A percentile compares a stretch with the other conserved stretches of the same genome.
phyloP scores from a whole-genome alignment of 192 early-diverging fungal genomes.

The Entomortierella parvispora region DNA sequence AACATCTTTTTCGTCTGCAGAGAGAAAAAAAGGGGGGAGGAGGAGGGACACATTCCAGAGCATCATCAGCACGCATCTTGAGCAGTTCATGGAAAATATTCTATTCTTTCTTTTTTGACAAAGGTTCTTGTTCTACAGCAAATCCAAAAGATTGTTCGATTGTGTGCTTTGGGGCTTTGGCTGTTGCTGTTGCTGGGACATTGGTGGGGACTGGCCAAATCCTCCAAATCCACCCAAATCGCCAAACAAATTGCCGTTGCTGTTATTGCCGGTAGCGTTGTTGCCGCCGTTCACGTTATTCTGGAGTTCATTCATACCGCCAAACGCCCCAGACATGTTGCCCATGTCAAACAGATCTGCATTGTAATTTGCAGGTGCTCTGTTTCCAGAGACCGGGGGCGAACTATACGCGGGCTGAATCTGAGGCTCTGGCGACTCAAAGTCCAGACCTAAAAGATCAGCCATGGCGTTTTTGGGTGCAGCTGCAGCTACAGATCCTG shows the following conservation, averaged over 20 bases:
- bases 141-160: constrained; percentile 32
- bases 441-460: constrained; percentile 79
- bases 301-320: constrained; percentile 15
- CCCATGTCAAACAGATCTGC: constrained; percentile 53
- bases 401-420: constrained; percentile 11
- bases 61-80: too few relatives aligned
- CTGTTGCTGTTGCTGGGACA: constrained; percentile 21
- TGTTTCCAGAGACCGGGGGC: constrained; percentile 15
- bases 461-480: constrained; percentile 68
- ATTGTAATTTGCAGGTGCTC: constrained; percentile 31
- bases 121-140: constrained; percentile 14
- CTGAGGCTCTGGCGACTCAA: constrained; percentile 60
- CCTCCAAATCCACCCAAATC: constrained; percentile 36
- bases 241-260: constrained; percentile 33
- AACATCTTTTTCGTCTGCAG: not conserved
- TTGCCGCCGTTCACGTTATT: not conserved
- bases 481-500: constrained; percentile 54
- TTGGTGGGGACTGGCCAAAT: constrained; percentile 19
- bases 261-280: not conserved
- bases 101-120: too few relatives aligned
- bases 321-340: constrained; percentile 22
- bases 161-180: constrained; percentile 23
- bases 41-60: too few relatives aligned
- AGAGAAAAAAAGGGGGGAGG: not conserved
- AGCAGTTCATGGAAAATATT: too few relatives aligned